A percentile compares a stretch with the other conserved stretches of the same genome.
Evolutionary conservation across 768 basidiomycete genomes (phyloP).

Genomic region (Asterophora lycoperdoides): DNA sequence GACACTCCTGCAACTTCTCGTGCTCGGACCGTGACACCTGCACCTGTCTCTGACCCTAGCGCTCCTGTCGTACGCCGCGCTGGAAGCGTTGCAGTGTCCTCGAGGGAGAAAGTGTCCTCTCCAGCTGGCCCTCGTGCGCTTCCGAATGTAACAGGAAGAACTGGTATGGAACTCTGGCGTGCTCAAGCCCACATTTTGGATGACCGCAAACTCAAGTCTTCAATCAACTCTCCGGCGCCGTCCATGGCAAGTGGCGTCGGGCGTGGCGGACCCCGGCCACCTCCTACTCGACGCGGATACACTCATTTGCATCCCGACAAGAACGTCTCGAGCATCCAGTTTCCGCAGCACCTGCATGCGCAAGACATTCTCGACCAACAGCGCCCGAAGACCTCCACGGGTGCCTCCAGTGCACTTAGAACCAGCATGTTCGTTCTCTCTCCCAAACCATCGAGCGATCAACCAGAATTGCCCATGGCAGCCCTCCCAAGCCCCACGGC

Average conservation of each 20-base stretch:
- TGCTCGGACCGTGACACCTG: conserved; percentile 15
- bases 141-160: conserved; percentile 19
- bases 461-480: conserved; percentile 11
- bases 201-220: conserved; percentile 8
- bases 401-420: conserved; percentile 15
- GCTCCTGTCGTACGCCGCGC: conserved; percentile 21
- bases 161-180: conserved; percentile 21
- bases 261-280: conserved; percentile 27
- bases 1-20: conserved; percentile 16
- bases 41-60: conserved; percentile 11
- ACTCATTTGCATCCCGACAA: conserved; percentile 27
- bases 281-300: conserved; percentile 34
- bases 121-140: conserved; percentile 49
- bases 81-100: conserved; percentile 17
- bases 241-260: conserved; percentile 21
- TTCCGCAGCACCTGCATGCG: conserved; percentile 13
- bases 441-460: conserved; percentile 9
- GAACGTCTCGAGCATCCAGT: conserved; percentile 16
- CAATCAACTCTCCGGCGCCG: conserved; percentile 18
- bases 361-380: conserved; percentile 14
- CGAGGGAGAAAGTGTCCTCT: conserved; percentile 42
- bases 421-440: conserved; percentile 16
- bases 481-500: conserved; percentile 2
- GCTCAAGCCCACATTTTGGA: conserved; percentile 11
- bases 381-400: conserved; percentile 8